phyloP scores from a whole-genome alignment of 2,329 filamentous ascomycete species.

The Talaromyces sp. region DNA sequence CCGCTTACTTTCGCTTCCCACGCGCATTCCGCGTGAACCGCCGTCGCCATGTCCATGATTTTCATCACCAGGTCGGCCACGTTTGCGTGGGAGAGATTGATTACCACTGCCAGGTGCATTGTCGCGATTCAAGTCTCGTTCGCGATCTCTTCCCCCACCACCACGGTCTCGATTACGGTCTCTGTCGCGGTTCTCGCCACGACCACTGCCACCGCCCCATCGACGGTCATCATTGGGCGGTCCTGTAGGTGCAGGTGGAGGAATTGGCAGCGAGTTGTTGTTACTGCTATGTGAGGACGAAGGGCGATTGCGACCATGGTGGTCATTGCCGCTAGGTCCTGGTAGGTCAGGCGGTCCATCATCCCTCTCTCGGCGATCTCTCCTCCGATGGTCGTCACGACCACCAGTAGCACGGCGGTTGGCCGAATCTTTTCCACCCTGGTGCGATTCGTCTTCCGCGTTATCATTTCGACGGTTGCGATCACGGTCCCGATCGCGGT shows the following conservation, averaged over 20 bases:
- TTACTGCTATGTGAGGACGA: slow-evolving; percentile 33
- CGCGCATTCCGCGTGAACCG: slow-evolving; percentile 36
- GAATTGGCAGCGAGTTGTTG: slow-evolving; percentile 25
- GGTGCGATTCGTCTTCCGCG: slow-evolving; percentile 23
- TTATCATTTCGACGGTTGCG: slow-evolving; percentile 34
- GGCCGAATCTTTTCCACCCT: slow-evolving; percentile 28
- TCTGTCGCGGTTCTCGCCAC: slow-evolving; percentile 34
- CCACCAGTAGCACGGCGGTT: slow-evolving; percentile 30
- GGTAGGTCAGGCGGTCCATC: slow-evolving; percentile 24
- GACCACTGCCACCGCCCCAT: slow-evolving; percentile 31
- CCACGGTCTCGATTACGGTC: slow-evolving; percentile 35
- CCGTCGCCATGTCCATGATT: slow-evolving; percentile 28
- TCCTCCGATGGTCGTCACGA: slow-evolving; percentile 35
- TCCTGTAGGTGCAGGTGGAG: slow-evolving; percentile 20
- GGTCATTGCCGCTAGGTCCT: slow-evolving; percentile 26
- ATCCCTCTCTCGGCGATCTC: slow-evolving; percentile 36
- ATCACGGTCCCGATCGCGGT: slow-evolving; percentile 35
- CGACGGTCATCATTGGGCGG: slow-evolving; percentile 33
- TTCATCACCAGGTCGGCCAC: slow-evolving; percentile 35
- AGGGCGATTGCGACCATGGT: slow-evolving; percentile 34
- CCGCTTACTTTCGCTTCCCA: slow-evolving; percentile 41
- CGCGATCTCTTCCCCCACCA: slow-evolving; percentile 27
- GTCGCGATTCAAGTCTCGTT: slow-evolving; percentile 34
- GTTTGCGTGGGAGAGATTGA: slow-evolving; percentile 34
- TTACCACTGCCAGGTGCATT: slow-evolving; percentile 30